These are phyloP conservation scores for Dactylonectria estremocensis DNA, from an alignment of 2,329 filamentous ascomycete species.

Conservation along the genomic window DNA sequence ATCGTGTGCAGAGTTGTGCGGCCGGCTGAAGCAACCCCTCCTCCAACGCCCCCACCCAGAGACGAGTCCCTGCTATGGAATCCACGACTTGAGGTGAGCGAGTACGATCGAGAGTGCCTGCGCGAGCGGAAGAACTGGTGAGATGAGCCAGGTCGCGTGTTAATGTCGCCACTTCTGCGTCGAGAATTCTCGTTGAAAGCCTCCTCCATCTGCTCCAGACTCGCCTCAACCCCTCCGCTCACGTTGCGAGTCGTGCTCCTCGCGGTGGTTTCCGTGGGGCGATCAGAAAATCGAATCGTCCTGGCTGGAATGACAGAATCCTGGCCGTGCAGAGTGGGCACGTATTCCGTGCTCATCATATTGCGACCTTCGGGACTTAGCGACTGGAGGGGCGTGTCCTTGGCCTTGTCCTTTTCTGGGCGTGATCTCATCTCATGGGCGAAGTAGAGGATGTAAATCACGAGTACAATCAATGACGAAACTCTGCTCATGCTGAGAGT, in stretches of 20 bases:
- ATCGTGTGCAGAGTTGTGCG: slow-evolving; percentile 37
- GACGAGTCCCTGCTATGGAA: slow-evolving; percentile 45
- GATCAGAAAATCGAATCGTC: slow-evolving; percentile 52
- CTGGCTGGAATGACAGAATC: slow-evolving; percentile 34
- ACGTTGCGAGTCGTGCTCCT: slow-evolving; percentile 38
- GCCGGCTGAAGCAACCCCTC: slow-evolving; percentile 34
- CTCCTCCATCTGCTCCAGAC: slow-evolving; percentile 10
- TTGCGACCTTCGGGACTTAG: slow-evolving; percentile 68
- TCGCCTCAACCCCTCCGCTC: slow-evolving; percentile 3
- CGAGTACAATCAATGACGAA: slow-evolving; percentile 80
- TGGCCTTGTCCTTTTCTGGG: slow-evolving; percentile 76
- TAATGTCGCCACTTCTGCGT: slow-evolving; percentile 17
- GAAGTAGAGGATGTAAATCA: slow-evolving; percentile 82
- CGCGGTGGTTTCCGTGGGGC: slow-evolving; percentile 31
- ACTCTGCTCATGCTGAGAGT: slow-evolving; percentile 83
- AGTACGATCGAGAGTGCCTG: slow-evolving; percentile 47
- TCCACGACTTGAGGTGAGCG: slow-evolving; percentile 41
- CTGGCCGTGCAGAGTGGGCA: slow-evolving; percentile 22
- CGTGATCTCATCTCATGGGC: slow-evolving; percentile 82
- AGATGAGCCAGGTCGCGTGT: slow-evolving; percentile 34
- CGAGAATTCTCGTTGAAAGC: background rate
- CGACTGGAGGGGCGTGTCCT: slow-evolving; percentile 78
- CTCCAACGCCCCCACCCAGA: slow-evolving; percentile 16
- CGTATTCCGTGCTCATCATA: slow-evolving; percentile 15
- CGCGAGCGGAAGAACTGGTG: slow-evolving; percentile 39